phyloP scores from a whole-genome alignment of 2,329 filamentous ascomycete genomes.

The Fusarium torulosum region DNA sequence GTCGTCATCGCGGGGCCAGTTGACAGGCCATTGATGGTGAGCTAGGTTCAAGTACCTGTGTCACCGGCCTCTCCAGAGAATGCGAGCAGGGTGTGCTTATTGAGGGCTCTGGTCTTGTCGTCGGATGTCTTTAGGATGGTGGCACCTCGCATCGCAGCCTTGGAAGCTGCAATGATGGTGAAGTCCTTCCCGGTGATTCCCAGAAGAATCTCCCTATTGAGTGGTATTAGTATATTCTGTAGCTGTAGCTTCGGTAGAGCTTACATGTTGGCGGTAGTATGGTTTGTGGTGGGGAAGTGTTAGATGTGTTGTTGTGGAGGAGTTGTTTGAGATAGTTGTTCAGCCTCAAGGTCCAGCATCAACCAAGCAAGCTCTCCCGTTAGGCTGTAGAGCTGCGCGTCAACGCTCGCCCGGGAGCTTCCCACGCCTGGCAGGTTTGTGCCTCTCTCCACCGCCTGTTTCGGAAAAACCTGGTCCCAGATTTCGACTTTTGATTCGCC shows the following conservation, averaged over 20 bases:
- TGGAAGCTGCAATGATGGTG: slow-evolving; percentile 95
- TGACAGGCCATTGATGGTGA: slow-evolving; percentile 10
- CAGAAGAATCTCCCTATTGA: slow-evolving; percentile 90
- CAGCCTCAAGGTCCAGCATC: slow-evolving; percentile 44
- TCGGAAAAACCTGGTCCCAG: slow-evolving; percentile 52
- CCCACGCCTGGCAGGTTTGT: slow-evolving; percentile 43
- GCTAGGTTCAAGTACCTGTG: slow-evolving; percentile 70
- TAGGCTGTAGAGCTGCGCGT: slow-evolving; percentile 58
- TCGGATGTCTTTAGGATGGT: slow-evolving; percentile 95
- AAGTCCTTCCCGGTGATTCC: slow-evolving; percentile 99
- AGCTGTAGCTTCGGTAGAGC: slow-evolving; percentile 22
- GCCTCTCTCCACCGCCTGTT: slow-evolving; percentile 52
- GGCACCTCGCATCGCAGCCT: slow-evolving; percentile 97
- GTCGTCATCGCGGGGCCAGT: slow-evolving; percentile 19
- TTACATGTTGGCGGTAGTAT: slow-evolving; percentile 46
- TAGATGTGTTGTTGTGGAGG: slow-evolving; percentile 35
- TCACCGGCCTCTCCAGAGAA: slow-evolving; percentile 97
- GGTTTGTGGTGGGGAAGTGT: slow-evolving; percentile 27
- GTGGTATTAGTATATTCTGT: slow-evolving; percentile 27
- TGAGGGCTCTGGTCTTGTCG: slow-evolving; percentile 94
- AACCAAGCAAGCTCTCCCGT: slow-evolving; percentile 47
- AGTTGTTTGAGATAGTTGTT: slow-evolving; percentile 39
- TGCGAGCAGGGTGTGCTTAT: slow-evolving; percentile 94
- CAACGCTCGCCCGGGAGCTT: slow-evolving; percentile 48
- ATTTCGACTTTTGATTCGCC: slow-evolving; percentile 43